A percentile compares a stretch with the other conserved stretches of the same genome.
phyloP scores from a whole-genome alignment of 2,329 filamentous ascomycete genomes.

The Dichotomopilus funicola region DNA sequence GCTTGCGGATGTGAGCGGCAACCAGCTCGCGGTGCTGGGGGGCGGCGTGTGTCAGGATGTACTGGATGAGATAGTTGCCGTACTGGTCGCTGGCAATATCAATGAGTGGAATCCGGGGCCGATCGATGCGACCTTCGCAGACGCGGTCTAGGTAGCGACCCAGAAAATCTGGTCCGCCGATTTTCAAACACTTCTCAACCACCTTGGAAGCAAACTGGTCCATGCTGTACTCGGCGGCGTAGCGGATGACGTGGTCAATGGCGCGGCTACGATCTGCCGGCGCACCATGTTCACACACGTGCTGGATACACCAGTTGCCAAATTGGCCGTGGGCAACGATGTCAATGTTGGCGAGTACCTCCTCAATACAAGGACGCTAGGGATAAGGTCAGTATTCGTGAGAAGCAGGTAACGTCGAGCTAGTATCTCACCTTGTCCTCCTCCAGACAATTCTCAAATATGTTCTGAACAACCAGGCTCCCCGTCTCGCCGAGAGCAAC shows the following conservation, averaged over 20 bases:
- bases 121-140: slow-evolving; percentile 82
- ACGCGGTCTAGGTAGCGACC: slow-evolving; percentile 89
- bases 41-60: slow-evolving; percentile 84
- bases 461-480: slow-evolving; percentile 97
- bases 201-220: slow-evolving; percentile 99
- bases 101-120: slow-evolving; percentile 92
- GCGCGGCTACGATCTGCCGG: slow-evolving; percentile 87
- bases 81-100: slow-evolving; percentile 99
- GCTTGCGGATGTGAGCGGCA: slow-evolving; percentile 90
- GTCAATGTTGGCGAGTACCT: slow-evolving; percentile 91
- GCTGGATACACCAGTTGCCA: slow-evolving; percentile 99
- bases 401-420: neutral
- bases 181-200: slow-evolving; percentile 97
- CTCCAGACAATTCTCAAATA: slow-evolving; percentile 98
- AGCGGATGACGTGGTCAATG: slow-evolving; percentile 90
- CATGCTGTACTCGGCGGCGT: slow-evolving; percentile 94
- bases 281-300: slow-evolving; percentile 94
- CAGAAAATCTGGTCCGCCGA: slow-evolving; percentile 84
- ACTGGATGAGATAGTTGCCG: slow-evolving; percentile 96
- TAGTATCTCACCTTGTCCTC: slow-evolving; percentile 76
- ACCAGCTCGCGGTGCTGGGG: slow-evolving; percentile 89
- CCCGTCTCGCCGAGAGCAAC: slow-evolving; percentile 95
- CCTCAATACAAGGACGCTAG: slow-evolving; percentile 92
- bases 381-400: slow-evolving; percentile 1
- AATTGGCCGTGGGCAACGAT: slow-evolving; percentile 96